Conservation (phyloP, 306 rosid species). For the Myrica gale region DNA sequence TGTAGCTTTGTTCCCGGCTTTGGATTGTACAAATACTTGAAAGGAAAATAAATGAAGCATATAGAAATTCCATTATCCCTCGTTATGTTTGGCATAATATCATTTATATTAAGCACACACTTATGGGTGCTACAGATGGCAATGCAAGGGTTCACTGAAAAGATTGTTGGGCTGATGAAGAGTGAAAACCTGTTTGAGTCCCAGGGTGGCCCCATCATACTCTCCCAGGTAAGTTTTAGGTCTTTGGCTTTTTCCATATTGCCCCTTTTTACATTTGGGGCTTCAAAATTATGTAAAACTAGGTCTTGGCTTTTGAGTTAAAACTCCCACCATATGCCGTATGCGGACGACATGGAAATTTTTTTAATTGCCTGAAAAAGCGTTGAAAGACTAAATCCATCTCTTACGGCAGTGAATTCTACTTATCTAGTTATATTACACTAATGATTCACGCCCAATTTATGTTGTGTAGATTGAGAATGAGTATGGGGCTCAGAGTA, state of each 20-base stretch:
- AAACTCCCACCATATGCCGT: neutral
- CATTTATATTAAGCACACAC: slow-evolving; percentile 18
- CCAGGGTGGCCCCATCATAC: slow-evolving; percentile 98
- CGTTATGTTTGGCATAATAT: neutral
- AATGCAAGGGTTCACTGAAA: slow-evolving; percentile 95
- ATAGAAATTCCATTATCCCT: slow-evolving; percentile 2
- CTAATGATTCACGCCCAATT: slow-evolving; percentile 2
- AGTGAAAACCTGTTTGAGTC: slow-evolving; percentile 79
- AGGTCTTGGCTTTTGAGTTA: neutral
- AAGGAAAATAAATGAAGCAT: neutral
- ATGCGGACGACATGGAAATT: neutral
- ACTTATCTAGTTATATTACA: slow-evolving; percentile 24
- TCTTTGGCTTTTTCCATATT: neutral
- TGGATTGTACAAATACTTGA: neutral
- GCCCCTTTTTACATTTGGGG: slow-evolving; percentile 13
- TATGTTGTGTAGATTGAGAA: slow-evolving; percentile 76
- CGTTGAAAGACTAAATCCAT: neutral
- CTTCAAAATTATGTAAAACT: slow-evolving; percentile 6
- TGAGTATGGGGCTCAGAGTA: slow-evolving; percentile 88
- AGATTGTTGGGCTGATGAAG: slow-evolving; percentile 97
- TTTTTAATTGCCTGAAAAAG: neutral
- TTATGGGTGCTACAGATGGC: slow-evolving; percentile 64
- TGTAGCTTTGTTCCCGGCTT: slow-evolving; percentile 10
- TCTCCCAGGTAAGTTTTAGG: slow-evolving; percentile 72
- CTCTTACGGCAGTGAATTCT: slow-evolving; percentile 12